Evolutionary conservation across 805 yeast species (phyloP).

Genomic region (Kluyveromyces lactis): DNA sequence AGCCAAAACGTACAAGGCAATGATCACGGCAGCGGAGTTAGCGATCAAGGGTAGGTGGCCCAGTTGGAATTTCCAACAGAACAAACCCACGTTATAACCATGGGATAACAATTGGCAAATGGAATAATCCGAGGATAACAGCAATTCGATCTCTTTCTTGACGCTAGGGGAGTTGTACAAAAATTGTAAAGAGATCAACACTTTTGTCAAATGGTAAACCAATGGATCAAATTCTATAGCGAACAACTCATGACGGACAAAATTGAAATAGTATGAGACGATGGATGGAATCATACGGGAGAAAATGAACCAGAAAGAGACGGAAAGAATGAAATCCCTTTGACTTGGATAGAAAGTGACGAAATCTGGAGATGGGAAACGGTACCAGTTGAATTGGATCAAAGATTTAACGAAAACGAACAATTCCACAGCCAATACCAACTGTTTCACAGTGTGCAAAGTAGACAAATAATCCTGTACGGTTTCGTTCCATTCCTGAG

Average conservation of each 20-base stretch:
- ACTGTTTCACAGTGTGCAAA: constrained; percentile 14
- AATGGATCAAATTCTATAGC: constrained; percentile 24
- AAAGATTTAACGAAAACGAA: constrained; percentile 11
- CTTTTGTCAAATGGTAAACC: constrained; percentile 22
- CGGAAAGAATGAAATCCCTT: constrained; percentile 7
- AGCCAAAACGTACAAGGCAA: constrained; percentile 19
- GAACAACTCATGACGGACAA: constrained; percentile 23
- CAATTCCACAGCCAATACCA: constrained; percentile 17
- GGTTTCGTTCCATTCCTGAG: constrained; percentile 15
- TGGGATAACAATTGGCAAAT: constrained; percentile 7
- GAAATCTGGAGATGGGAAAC: constrained; percentile 4
- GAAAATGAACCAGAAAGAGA: constrained; percentile 13
- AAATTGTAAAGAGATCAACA: constrained; percentile 14
- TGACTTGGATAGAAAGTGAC: constrained; percentile 4
- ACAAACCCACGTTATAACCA: constrained; percentile 9
- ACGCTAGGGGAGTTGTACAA: constrained; percentile 9
- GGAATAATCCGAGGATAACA: constrained; percentile 6
- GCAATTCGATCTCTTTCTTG: constrained; percentile 5
- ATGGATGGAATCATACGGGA: constrained; percentile 16
- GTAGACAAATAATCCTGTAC: constrained; percentile 22
- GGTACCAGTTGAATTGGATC: constrained; percentile 3
- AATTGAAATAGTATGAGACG: constrained; percentile 23
- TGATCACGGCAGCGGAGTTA: constrained; percentile 14
- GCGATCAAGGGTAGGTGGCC: constrained; percentile 20
- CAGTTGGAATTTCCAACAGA: constrained; percentile 10